Base-by-base conservation (phyloP, 768 basidiomycete species). In the Phlebiopsis gigantea region DNA sequence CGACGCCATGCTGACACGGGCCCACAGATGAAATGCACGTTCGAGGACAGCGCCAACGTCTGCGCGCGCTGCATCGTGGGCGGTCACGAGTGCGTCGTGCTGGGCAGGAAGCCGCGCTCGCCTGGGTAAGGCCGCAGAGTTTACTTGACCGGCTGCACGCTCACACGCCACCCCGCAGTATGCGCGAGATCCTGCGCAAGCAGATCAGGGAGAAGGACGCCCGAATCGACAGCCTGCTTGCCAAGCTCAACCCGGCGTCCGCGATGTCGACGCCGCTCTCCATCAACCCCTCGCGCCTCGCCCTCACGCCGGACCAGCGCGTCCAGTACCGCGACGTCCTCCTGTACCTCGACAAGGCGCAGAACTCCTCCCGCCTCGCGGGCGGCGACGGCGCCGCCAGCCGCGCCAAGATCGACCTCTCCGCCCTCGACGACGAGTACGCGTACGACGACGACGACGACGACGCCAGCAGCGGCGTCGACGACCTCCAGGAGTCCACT, bases 161-260 rank as follows among this genome's bases (percentile, higher is more conserved):
- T 47, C 39, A 22, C 44, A 21, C 22, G 48, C 19, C 22, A 21
- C 10, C 21, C 28, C 5, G 26, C 50, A 69, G 70, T 14, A 59
- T 67, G 62, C 66, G 70, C 28, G 67, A 68, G 46, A 62, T 66
- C 21, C 53, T 71, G n/a, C 63, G 67, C 24, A 64, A 65, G 44
- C 66, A 69, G 39, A 69, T 71, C 44, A 64, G 69, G 17, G 68
- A 69, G 60, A 71, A 69, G 57, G 66, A 69, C 44, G 64, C 68
- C 5, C 60, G 62, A 57, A 66, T 66, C 46, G 42, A 65, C 57
- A 62, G 64, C 17, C 62, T 71, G 46, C 59, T 65, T 47, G 58
- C 58, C 29, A 52, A 65, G 42, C 63, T 67, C 30, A 68, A 64
- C 57, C 66, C 67, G 15, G 56, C 66, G 26, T 56, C 65, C 7